Percentiles rank a stretch among this genome's conserved stretches.
These are phyloP conservation scores for Pyrenophora seminiperda DNA, from an alignment of 2,329 filamentous ascomycete species.

Conservation along the genomic window DNA sequence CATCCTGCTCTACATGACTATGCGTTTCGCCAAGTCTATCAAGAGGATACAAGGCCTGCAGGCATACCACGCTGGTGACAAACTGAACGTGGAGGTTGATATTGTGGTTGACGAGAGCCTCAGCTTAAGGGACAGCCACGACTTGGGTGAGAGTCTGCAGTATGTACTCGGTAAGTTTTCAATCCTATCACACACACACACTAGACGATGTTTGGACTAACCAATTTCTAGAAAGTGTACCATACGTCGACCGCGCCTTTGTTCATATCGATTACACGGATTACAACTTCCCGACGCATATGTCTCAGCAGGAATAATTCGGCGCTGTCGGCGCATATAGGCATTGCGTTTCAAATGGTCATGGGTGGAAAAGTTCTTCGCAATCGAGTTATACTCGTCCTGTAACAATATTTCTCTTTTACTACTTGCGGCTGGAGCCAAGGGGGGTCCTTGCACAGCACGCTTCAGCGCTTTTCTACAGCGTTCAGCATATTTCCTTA, in stretches of 20 bases:
- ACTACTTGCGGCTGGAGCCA: too few relatives aligned
- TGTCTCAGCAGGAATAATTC: constrained; percentile 53
- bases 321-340: not conserved
- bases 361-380: too few relatives aligned
- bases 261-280: constrained; percentile 59
- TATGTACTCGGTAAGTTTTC: constrained; percentile 68
- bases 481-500: too few relatives aligned
- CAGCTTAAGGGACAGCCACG: constrained; percentile 78
- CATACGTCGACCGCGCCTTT: constrained; percentile 67
- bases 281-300: constrained; percentile 58
- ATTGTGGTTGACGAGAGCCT: constrained; percentile 80
- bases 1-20: constrained; percentile 84
- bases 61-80: constrained; percentile 84
- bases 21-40: constrained; percentile 90
- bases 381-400: too few relatives aligned
- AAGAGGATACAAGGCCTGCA: constrained; percentile 83
- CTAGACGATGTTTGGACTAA: constrained; percentile 13
- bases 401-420: too few relatives aligned
- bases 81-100: constrained; percentile 82
- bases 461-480: too few relatives aligned
- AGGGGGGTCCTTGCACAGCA: too few relatives aligned
- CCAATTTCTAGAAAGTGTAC: constrained; percentile 65
- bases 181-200: not conserved
- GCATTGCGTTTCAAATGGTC: too few relatives aligned
- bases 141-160: constrained; percentile 76